phyloP scores from a whole-genome alignment of 148 eudicot genomes.

The Vaccinium darrowii region DNA sequence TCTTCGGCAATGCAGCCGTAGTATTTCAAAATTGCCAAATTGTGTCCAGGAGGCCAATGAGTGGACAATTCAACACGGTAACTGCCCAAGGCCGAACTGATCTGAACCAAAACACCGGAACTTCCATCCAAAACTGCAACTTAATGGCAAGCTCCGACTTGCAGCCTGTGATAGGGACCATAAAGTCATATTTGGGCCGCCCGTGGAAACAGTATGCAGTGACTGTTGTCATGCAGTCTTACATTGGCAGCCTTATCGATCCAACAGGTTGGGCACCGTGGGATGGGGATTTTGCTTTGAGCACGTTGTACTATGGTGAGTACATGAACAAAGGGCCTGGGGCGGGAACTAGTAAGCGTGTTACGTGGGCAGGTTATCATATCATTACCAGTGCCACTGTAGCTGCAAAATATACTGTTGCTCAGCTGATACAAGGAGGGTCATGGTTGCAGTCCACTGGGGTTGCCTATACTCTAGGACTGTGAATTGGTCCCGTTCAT shows the following conservation, averaged over 20 bases:
- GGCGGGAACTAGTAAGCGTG: constrained; percentile 34
- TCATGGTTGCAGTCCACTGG: constrained; percentile 40
- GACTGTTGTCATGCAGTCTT: constrained; percentile 39
- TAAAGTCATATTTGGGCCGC: constrained; percentile 36
- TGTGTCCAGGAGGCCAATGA: constrained; percentile 33
- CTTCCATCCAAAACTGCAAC: constrained; percentile 38
- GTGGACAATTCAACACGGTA: constrained; percentile 34
- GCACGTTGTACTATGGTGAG: constrained; percentile 45
- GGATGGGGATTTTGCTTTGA: constrained; percentile 31
- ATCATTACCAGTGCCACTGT: constrained; percentile 33
- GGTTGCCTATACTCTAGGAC: constrained; percentile 36
- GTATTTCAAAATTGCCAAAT: constrained; percentile 39
- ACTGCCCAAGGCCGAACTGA: constrained; percentile 46
- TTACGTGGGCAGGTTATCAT: constrained; percentile 40
- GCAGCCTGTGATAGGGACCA: constrained; percentile 22
- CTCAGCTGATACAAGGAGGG: constrained; percentile 38
- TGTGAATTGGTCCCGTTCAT: constrained; percentile 13
- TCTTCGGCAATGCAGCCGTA: constrained; percentile 43
- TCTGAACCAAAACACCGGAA: constrained; percentile 41
- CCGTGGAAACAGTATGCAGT: constrained; percentile 41
- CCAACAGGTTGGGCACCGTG: constrained; percentile 38
- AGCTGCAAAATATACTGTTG: constrained; percentile 36
- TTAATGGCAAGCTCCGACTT: constrained; percentile 32
- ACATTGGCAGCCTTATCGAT: constrained; percentile 33
- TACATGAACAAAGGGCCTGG: constrained; percentile 41